Evolutionary conservation across 208 protist genomes (phyloP).

Genomic region (Acanthamoeba royreba): DNA sequence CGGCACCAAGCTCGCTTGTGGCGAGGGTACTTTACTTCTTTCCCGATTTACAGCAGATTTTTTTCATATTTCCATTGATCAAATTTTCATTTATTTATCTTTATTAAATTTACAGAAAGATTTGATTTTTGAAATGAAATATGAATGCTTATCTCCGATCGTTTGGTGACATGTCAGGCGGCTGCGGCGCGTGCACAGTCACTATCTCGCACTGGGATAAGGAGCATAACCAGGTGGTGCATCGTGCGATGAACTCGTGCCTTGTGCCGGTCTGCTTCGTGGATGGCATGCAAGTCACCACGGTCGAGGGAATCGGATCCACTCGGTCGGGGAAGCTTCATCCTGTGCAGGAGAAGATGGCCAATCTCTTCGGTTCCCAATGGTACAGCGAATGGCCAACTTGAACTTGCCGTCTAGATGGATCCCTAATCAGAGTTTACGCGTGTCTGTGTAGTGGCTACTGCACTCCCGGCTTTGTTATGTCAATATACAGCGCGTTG

Average conservation of each 20-base stretch:
- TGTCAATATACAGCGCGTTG: conserved; percentile 63
- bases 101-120: not conserved
- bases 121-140: not conserved
- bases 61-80: not conserved
- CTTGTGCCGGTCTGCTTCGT: conserved; percentile 72
- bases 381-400: conserved; percentile 36
- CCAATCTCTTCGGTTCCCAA: conserved; percentile 73
- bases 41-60: not conserved
- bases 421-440: not conserved
- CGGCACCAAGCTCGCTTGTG: not conserved
- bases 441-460: conserved; percentile 73
- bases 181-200: conserved; percentile 89
- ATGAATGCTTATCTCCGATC: not conserved
- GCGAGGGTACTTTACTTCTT: not conserved
- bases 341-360: conserved; percentile 73
- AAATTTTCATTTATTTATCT: not conserved
- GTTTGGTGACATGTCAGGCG: conserved; percentile 72
- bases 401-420: not conserved
- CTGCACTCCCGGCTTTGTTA: conserved; percentile 85
- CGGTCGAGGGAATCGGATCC: conserved; percentile 75
- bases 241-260: conserved; percentile 79
- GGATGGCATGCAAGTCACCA: conserved; percentile 77
- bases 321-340: conserved; percentile 60
- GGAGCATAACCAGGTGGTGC: not conserved
- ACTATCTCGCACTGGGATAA: conserved; percentile 70